A percentile compares a stretch with the other conserved stretches of the same genome.
Conservation (phyloP, 2,329 filamentous ascomycete species). For the Periconia sp. region DNA sequence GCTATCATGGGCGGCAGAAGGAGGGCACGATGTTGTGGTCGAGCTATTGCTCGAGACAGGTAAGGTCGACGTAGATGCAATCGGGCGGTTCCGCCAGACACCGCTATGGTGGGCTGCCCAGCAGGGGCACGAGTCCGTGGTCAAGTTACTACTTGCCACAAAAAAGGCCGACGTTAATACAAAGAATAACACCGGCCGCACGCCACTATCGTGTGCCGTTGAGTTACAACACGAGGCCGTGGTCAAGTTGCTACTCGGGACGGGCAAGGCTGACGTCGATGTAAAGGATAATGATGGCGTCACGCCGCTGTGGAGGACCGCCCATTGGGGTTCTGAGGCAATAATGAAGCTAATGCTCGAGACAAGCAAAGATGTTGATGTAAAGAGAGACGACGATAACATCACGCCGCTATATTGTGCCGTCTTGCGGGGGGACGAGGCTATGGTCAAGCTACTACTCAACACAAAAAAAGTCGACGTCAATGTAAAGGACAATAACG, state of each 20-base stretch:
- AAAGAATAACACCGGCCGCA: slow-evolving; percentile 2
- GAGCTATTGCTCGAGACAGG: slow-evolving; percentile 6
- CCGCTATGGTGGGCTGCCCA: slow-evolving; percentile 11
- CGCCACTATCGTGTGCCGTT: slow-evolving; percentile 4
- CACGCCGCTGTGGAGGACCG: slow-evolving; percentile 3
- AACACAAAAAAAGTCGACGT: not conserved
- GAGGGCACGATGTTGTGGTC: slow-evolving; percentile 7
- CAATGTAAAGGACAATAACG: not conserved
- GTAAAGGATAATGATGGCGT: not conserved
- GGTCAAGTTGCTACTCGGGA: slow-evolving; percentile 4
- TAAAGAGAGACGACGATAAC: not conserved
- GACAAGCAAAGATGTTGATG: not conserved
- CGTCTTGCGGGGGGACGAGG: not conserved
- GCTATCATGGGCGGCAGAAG: slow-evolving; percentile 10
- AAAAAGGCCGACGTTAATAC: slow-evolving; percentile 1
- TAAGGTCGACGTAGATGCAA: slow-evolving; percentile 2
- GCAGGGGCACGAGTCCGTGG: slow-evolving; percentile 7
- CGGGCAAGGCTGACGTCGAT: slow-evolving; percentile 2
- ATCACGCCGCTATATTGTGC: slow-evolving; percentile 1
- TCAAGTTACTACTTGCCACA: slow-evolving; percentile 7
- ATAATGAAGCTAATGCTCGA: slow-evolving; percentile 2
- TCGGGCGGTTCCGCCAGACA: slow-evolving; percentile 1
- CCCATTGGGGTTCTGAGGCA: not conserved
- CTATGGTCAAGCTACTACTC: slow-evolving; percentile 1
- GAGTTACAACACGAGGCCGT: slow-evolving; percentile 5